Percentiles rank a stretch among this genome's conserved stretches.
These are phyloP conservation scores for Epichloe festucae DNA, from an alignment of 2,329 filamentous ascomycete species.

Conservation along the genomic window DNA sequence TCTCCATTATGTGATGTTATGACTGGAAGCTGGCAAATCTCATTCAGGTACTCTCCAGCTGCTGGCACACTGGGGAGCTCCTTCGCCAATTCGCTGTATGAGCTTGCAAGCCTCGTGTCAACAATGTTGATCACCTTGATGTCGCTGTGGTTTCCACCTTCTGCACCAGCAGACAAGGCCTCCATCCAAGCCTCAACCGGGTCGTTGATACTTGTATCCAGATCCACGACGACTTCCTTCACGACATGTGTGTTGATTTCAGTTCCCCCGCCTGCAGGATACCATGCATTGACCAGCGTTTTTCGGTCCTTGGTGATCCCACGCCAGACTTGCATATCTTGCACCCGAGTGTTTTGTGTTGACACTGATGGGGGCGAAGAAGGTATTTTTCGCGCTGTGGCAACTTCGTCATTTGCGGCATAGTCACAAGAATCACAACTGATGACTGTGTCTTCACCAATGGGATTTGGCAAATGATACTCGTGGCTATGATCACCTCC, in stretches of 20 bases:
- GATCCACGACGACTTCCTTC: conserved; percentile 49
- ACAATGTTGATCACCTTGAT: conserved; percentile 21
- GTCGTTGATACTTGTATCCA: conserved; percentile 60
- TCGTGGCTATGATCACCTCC: conserved; percentile 89
- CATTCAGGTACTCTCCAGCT: conserved; percentile 2
- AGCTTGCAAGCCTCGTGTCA: conserved; percentile 17
- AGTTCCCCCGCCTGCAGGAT: conserved; percentile 28
- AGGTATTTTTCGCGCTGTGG: conserved; percentile 22
- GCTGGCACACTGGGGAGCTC: conserved; percentile 15
- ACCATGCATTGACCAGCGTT: conserved; percentile 59
- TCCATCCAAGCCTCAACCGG: conserved; percentile 38
- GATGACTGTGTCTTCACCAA: conserved; percentile 78
- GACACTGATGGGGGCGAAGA: neutral
- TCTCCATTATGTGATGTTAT: conserved; percentile 15
- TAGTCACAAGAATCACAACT: conserved; percentile 63
- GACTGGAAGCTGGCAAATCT: neutral
- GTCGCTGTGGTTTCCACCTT: neutral
- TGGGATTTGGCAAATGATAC: conserved; percentile 69
- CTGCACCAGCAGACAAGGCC: conserved; percentile 14
- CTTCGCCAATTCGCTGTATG: conserved; percentile 13
- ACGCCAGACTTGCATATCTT: conserved; percentile 36
- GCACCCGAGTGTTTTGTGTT: neutral
- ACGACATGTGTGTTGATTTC: conserved; percentile 44
- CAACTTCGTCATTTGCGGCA: conserved; percentile 81
- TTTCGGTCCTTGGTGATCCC: conserved; percentile 55